These are phyloP conservation scores for Phylloporus gajari DNA, from an alignment of 1,284 basidiomycete genomes.

Conservation along the genomic window DNA sequence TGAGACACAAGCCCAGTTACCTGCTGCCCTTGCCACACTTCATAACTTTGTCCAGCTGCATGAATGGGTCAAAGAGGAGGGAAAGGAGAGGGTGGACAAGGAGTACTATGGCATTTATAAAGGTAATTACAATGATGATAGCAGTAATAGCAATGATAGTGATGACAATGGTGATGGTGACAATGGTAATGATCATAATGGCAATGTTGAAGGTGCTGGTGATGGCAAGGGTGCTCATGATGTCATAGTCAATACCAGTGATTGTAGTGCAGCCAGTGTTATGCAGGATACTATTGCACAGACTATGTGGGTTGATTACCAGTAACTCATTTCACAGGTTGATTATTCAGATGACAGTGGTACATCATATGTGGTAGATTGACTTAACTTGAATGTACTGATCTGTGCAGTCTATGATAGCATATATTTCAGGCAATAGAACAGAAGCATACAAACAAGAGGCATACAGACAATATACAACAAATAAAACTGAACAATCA, in stretches of 20 bases:
- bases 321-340: neutral
- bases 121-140: too few relatives aligned
- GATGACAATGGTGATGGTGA: neutral
- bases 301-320: neutral
- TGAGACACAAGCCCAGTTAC: constrained; percentile 44
- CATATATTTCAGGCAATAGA: too few relatives aligned
- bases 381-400: too few relatives aligned
- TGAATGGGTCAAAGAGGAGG: neutral
- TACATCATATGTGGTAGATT: too few relatives aligned
- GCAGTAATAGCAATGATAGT: too few relatives aligned
- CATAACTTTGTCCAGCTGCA: constrained; percentile 49
- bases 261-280: neutral
- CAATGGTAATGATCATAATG: neutral
- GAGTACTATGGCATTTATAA: too few relatives aligned
- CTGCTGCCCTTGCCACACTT: constrained; percentile 42
- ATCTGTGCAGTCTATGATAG: too few relatives aligned
- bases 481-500: too few relatives aligned
- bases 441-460: too few relatives aligned
- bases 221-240: neutral
- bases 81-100: neutral
- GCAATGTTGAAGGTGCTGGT: neutral
- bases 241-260: neutral
- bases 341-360: neutral
- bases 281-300: neutral
- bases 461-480: neutral